Evolutionary conservation across 805 yeast species (phyloP), one percentile per base, ranked within the genome.

Genomic region (Metschnikowia henanensis): DNA sequence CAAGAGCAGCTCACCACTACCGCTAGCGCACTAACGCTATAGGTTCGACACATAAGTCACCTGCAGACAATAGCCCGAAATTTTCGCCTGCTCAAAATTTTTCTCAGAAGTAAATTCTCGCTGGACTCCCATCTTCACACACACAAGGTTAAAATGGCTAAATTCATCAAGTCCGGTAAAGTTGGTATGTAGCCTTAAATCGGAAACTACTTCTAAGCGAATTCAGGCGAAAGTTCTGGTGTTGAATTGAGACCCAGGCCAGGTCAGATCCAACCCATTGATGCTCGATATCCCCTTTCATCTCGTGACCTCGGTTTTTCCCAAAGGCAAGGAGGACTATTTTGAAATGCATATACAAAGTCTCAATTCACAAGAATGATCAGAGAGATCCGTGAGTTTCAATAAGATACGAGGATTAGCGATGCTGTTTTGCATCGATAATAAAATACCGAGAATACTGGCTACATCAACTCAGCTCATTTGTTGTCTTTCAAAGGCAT

Each of bases 121-220:
- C 46, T 46, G 47, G 43, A 43, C 47, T 48, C 46, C 47, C 40
- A 51, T 50, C 49, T 49, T 41, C 46, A 53, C 50, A 49, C 52
- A 39, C 47, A 57, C 53, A 61, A 61, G 60, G 59, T 45, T 60
- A 73, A 70, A 78, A 91, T 90, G 97, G 96, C 96, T 81, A 94
- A 94, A 80, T 92, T 94, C 86, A 84, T 94, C 80, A 94, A 92
- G 83, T 87, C 98, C 76, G 97, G 97, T 84, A 90, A 87, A 87
- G 98, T 92, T 85, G 97, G 92, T 85, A 84, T 74, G 94, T 84
- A 79, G 44, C 40, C 32, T 32, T 32, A 28, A 23, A n/a, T 35
- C 22, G 39, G 30, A 41, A 30, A 8, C 25, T 22, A 30, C 17
- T 16, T 13, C 26, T 20, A 34, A 19, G 30, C 21, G 21, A 29